Evolutionary conservation across 1,139 yeast genomes (phyloP), one percentile per base, ranked within the genome.

Genomic region (Yamadazyma triangularis): DNA sequence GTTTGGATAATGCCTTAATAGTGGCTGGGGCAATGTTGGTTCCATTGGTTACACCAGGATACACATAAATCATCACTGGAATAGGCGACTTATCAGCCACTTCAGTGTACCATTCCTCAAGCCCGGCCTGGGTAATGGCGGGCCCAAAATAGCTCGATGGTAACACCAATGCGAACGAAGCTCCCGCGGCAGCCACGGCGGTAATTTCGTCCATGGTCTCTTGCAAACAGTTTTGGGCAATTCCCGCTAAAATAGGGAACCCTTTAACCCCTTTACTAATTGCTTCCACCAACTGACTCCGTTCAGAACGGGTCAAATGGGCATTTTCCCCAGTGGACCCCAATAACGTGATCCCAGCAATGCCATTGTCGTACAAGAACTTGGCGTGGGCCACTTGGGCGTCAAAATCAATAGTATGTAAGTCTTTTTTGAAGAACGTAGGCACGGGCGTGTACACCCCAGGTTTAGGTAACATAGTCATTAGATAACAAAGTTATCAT

Each of bases 251-350:
- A 27, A 70, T 55, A 11, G 61, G 53, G 44, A 51, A 55, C 29
- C 53, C 58, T 15, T 69, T 65, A 26, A 66, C 54, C 4, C 55
- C 65, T 8, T 53, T 45, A 30, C 64, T 58, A 28, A 66, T 43
- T 8, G 54, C 53, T 24, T 50, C 40, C 27, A 64, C 51, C 14
- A 66, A 38, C 14, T 48, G 41, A 13, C 48, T 42, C 36, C 77
- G 56, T 47, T 72, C 78, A 13, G 50, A 40, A 33, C 60, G 51
- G 15, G 73, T 58, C 43, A 71, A 52, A 44, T 66, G 72, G 28
- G 64, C 58, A 38, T 67, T 60, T 46, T 72, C 77, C 23, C 77
- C 78, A 23, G 63, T 60, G 4, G 66, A 58, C 2, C 70, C 70
- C 26, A 58, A 46, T 13, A 60, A 48, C 4, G 63, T 56, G 15